These are phyloP conservation scores for Drechmeria coniospora DNA, from an alignment of 2,329 filamentous ascomycete genomes.

Conservation along the genomic window DNA sequence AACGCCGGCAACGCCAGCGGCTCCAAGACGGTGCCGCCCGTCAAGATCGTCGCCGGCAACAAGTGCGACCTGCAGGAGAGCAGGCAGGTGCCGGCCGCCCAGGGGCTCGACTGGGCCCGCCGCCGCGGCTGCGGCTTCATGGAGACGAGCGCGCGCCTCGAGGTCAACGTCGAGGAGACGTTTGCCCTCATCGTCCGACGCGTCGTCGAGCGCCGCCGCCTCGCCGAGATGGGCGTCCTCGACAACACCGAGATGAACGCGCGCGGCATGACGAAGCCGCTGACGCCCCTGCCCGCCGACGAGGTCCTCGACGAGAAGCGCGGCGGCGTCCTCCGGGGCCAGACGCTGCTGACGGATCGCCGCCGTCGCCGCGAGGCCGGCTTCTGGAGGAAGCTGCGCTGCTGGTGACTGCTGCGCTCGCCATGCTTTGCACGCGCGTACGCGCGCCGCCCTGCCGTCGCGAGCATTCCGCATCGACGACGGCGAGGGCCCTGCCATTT, in stretches of 20 bases:
- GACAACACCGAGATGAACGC: conserved; percentile 29
- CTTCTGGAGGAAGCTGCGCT: conserved; percentile 42
- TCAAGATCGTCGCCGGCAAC: conserved; percentile 76
- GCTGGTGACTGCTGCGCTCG: conserved; percentile 28
- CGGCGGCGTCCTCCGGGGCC: conserved; percentile 28
- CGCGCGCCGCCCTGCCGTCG: no score
- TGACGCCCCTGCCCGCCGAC: conserved; percentile 34
- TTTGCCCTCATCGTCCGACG: conserved; percentile 56
- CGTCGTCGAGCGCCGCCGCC: conserved; percentile 40
- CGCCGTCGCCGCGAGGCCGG: conserved; percentile 25
- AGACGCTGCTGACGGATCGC: conserved; percentile 25
- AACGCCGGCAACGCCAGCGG: conserved; percentile 16
- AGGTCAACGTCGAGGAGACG: conserved; percentile 82
- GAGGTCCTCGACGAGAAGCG: conserved; percentile 25
- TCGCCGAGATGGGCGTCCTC: conserved; percentile 30
- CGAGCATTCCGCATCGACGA: no score
- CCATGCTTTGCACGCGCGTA: no score
- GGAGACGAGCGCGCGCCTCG: conserved; percentile 72
- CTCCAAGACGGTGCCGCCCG: conserved; percentile 45
- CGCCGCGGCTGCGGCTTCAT: conserved; percentile 65
- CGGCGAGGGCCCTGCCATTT: no score
- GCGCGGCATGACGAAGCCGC: conserved; percentile 40
- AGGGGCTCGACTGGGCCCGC: conserved; percentile 65
- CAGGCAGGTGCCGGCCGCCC: conserved; percentile 51
- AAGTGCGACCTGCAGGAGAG: conserved; percentile 67